Evolutionary conservation across 2,329 filamentous ascomycete species (phyloP).

Genomic region (Claviceps arundinis): DNA sequence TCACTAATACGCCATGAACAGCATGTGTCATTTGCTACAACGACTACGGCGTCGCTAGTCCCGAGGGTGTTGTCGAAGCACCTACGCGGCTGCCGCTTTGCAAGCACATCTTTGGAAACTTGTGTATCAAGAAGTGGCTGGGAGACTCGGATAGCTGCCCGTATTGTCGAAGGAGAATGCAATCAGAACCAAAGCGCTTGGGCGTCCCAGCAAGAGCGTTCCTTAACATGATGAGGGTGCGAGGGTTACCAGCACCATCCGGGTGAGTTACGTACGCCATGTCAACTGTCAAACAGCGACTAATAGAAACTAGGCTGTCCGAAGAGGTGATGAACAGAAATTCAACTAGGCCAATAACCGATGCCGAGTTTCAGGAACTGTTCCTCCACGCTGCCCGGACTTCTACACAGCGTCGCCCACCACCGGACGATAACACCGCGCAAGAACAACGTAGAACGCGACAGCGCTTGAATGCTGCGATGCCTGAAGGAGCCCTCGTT

Average conservation of each 20-base stretch:
- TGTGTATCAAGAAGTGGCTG: slow-evolving; percentile 54
- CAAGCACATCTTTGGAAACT: slow-evolving; percentile 50
- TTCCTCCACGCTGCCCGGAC: slow-evolving; percentile 7
- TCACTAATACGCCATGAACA: slow-evolving; percentile 14
- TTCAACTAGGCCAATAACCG: slow-evolving; percentile 3
- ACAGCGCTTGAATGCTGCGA: slow-evolving; percentile 12
- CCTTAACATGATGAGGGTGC: slow-evolving; percentile 18
- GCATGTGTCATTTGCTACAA: slow-evolving; percentile 54
- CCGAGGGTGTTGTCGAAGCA: slow-evolving; percentile 43
- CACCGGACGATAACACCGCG: slow-evolving; percentile 13
- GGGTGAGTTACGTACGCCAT: slow-evolving; percentile 9
- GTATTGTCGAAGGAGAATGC: slow-evolving; percentile 50
- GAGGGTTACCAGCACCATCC: slow-evolving; percentile 10
- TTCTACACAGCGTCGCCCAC: slow-evolving; percentile 13
- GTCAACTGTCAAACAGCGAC: neutral
- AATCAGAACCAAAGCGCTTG: slow-evolving; percentile 28
- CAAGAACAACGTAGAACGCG: slow-evolving; percentile 18
- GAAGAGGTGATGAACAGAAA: slow-evolving; percentile 12
- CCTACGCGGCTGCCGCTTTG: slow-evolving; percentile 47
- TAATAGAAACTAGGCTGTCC: neutral
- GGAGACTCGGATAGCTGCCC: slow-evolving; percentile 49
- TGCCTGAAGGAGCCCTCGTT: neutral
- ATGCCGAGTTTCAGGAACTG: slow-evolving; percentile 8
- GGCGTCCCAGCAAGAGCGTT: slow-evolving; percentile 14
- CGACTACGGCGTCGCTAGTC: slow-evolving; percentile 41